phyloP scores from a whole-genome alignment of 2,329 filamentous ascomycete genomes.

The Proliferodiscus dingleyae region DNA sequence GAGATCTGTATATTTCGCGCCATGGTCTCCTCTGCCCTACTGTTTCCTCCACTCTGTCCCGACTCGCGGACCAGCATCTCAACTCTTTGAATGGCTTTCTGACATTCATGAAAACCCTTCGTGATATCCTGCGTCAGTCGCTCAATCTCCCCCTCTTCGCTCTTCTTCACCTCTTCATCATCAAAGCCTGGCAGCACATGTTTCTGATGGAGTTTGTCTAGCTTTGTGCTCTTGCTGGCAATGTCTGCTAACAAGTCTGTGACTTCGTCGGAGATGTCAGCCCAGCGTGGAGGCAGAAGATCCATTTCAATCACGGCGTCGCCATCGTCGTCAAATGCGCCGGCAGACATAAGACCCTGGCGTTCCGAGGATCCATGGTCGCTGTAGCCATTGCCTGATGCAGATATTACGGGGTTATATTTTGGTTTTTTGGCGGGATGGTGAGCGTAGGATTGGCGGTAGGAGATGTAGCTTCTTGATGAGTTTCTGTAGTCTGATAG shows the following conservation, averaged over 20 bases:
- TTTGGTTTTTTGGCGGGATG: constrained; percentile 83
- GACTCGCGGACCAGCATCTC: constrained; percentile 83
- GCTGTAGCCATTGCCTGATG: constrained; percentile 50
- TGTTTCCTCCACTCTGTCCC: constrained; percentile 66
- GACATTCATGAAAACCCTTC: constrained; percentile 81
- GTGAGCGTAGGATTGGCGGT: constrained; percentile 96
- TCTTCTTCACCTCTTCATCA: constrained; percentile 82
- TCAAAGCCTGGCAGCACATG: constrained; percentile 96
- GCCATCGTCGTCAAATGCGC: constrained; percentile 76
- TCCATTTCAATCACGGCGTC: constrained; percentile 99
- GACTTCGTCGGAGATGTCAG: constrained; percentile 91
- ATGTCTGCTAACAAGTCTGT: constrained; percentile 76
- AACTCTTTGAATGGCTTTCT: constrained; percentile 80
- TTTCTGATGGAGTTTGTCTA: constrained; percentile 94
- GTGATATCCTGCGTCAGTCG: constrained; percentile 86
- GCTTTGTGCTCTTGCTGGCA: constrained; percentile 72
- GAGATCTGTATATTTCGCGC: constrained; percentile 93
- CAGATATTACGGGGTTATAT: constrained; percentile 39
- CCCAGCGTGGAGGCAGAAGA: constrained; percentile 88
- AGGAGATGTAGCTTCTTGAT: constrained; percentile 80
- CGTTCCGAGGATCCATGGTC: constrained; percentile 57
- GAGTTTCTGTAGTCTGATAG: constrained; percentile 19
- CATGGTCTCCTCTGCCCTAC: constrained; percentile 86
- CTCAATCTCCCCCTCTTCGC: constrained; percentile 89
- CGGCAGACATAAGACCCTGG: constrained; percentile 78